Evolutionary conservation across 2,329 filamentous ascomycete species (phyloP), one percentile per base, ranked within the genome.

Genomic region (Fusarium aywerte): DNA sequence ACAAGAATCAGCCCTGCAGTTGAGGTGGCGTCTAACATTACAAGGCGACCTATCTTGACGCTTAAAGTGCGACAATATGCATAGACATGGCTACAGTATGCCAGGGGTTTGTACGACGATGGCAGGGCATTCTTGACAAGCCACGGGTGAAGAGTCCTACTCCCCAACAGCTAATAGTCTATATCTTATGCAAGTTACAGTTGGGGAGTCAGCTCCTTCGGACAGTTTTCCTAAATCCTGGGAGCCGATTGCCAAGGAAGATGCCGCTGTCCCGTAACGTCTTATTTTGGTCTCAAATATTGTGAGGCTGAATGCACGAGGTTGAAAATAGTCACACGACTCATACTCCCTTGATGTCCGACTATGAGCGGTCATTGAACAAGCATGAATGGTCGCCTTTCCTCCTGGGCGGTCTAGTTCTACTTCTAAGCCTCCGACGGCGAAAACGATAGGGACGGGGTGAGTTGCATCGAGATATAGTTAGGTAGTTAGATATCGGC

Each of bases 261-360:
- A 61, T 47, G 21, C 64, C 45, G 59, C 51, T 15, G 45, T 27
- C 35, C 10, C 33, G 31, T 15, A 32, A 12, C 1, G 33, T 16
- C 67, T 49, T 68, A 70, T 67, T 58, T 67, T 32, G 12, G 25
- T 40, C 12, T 21, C 16, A 7, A 25, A 12, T 39, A 62, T 55
- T 23, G 36, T 38, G 59, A 70, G 67, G 63, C 59, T 69, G 64
- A 8, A 68, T 51, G 55, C 47, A 66, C 48, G 64, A 68, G 55
- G 36, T 35, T 43, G n/a, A 21, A 31, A 62, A 57, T 21, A 65
- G 32, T 63, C 67, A 70, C 67, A 36, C 49, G 40, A n/a, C n/a
- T 44, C 44, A 35, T 7, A 49, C 21, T 32, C 39, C 50, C 36
- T 56, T 31, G 21, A 21, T 43, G 43, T 40, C n/a, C 16, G 20